Evolutionary conservation across 345 rosid genomes (phyloP), one percentile per base, ranked within the genome.

Genomic region (Clausena lansium): DNA sequence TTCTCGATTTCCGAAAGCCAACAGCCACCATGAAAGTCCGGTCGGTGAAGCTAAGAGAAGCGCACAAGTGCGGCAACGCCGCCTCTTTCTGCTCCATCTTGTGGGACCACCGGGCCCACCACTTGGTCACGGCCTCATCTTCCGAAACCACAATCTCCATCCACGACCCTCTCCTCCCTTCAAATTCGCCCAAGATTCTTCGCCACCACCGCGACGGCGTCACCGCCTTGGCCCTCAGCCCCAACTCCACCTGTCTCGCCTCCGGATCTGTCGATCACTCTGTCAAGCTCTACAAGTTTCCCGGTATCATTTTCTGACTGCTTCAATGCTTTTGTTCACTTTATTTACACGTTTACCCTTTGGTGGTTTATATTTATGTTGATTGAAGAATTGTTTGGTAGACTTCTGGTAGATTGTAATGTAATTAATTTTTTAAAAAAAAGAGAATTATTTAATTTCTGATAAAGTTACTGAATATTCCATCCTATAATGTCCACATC

Each of bases 181-280:
- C 97, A 35, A 83, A 73, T 79, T 73, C 84, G 2, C 90, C 99
- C 1, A 89, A 77, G 81, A 55, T 92, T 71, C 93, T 96, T 57
- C 93, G 97, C 24, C 99, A 94, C 88, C 99, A 96, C 77, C 93
- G 93, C 14, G 99, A 96, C 41, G 97, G 98, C 27, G 97, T 92
- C 81, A 94, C 98, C 17, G 88, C 97, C 41, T 76, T 94, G 52
- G 92, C 97, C 27, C 90, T 96, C 35, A 94, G 97, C 85, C 91
- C 91, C 62, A 93, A 96, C 78, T 92, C 97, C 73, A 86, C 98
- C 66, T 90, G 94, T 87, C 97, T 96, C 67, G 97, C 99, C 47
- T 94, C 99, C 10, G 99, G 95, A 58, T 94, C 99, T 47, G 84
- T 94, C 39, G 99, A 94, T 80, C 97, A 89, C 83, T 93, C 98